Percentiles rank a stretch among this genome's conserved stretches.
Evolutionary conservation across 768 basidiomycete species (phyloP).

Genomic region (Favolaschia claudopus): DNA sequence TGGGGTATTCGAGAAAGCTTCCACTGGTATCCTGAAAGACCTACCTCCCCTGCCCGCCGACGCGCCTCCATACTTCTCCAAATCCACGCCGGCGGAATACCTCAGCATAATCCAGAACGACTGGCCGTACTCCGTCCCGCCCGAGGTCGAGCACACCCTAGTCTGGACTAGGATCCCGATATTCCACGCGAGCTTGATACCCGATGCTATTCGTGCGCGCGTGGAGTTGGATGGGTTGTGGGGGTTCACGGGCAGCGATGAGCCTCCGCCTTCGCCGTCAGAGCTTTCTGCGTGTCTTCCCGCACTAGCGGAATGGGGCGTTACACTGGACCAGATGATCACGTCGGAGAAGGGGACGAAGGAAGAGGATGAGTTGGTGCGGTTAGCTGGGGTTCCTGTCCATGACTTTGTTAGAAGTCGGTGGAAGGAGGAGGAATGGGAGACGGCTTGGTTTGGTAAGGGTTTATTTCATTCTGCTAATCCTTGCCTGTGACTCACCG

Average conservation of each 20-base stretch:
- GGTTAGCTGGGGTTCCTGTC: conserved; percentile 63
- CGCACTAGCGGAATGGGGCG: conserved; percentile 73
- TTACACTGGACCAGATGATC: conserved; percentile 68
- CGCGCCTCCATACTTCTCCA: conserved; percentile 69
- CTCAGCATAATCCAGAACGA: conserved; percentile 82
- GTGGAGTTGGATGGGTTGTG: conserved; percentile 81
- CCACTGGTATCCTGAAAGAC: conserved; percentile 13
- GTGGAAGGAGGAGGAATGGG: conserved; percentile 82
- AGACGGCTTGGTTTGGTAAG: conserved; percentile 93
- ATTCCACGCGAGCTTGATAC: conserved; percentile 65
- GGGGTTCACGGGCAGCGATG: conserved; percentile 75
- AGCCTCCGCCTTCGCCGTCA: conserved; percentile 67
- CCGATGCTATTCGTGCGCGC: conserved; percentile 57
- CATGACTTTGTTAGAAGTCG: conserved; percentile 66
- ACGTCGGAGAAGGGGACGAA: conserved; percentile 57
- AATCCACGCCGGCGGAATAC: conserved; percentile 61
- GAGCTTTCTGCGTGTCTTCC: conserved; percentile 63
- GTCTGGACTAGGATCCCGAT: conserved; percentile 83
- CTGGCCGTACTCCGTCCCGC: conserved; percentile 90
- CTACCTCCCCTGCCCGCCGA: conserved; percentile 42
- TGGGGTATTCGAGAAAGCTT: neutral
- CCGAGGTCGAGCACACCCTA: conserved; percentile 75
- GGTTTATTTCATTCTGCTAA: too few species aligned
- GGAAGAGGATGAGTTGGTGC: conserved; percentile 61
- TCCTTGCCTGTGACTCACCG: too few species aligned